A percentile compares a stretch with the other conserved stretches of the same genome.
phyloP scores from a whole-genome alignment of 2,329 filamentous ascomycete species.

The Diaporthe velutina region DNA sequence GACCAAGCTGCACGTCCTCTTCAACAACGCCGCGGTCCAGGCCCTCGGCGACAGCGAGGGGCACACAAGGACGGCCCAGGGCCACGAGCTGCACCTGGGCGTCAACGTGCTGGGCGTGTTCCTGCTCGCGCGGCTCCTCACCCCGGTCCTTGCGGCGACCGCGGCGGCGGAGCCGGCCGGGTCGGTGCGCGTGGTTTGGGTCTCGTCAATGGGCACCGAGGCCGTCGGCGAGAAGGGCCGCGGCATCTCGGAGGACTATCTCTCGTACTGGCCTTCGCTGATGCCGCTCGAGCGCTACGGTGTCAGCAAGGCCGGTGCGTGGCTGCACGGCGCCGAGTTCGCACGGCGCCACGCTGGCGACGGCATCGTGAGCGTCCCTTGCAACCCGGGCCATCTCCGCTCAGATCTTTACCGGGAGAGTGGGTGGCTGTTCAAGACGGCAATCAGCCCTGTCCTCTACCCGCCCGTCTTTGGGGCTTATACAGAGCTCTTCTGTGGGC shows the following conservation, averaged over 20 bases:
- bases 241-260: constrained; percentile 11
- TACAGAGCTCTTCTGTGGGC: constrained; percentile 54
- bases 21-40: constrained; percentile 45
- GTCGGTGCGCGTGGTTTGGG: constrained; percentile 43
- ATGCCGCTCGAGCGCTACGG: constrained; percentile 40
- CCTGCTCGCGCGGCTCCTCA: constrained; percentile 41
- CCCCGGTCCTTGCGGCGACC: constrained; percentile 2
- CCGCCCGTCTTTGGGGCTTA: constrained; percentile 49
- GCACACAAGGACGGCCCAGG: constrained; percentile 35
- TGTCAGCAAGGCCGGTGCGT: constrained; percentile 46
- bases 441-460: constrained; percentile 35
- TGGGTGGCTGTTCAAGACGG: constrained; percentile 6
- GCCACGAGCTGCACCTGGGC: constrained; percentile 43
- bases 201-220: constrained; percentile 39
- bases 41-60: constrained; percentile 38
- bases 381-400: constrained; percentile 46
- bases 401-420: constrained; percentile 42
- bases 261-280: constrained; percentile 25
- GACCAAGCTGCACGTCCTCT: constrained; percentile 42
- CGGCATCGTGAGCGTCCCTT: constrained; percentile 44
- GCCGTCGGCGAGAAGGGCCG: constrained; percentile 17
- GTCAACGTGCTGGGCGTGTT: constrained; percentile 42
- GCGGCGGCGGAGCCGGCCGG: constrained; percentile 33
- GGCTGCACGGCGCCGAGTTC: constrained; percentile 42
- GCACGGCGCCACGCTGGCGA: constrained; percentile 42